Conservation (phyloP, 2,329 filamentous ascomycete species). For the Ophiocordyceps polyrhachis-furcata region DNA sequence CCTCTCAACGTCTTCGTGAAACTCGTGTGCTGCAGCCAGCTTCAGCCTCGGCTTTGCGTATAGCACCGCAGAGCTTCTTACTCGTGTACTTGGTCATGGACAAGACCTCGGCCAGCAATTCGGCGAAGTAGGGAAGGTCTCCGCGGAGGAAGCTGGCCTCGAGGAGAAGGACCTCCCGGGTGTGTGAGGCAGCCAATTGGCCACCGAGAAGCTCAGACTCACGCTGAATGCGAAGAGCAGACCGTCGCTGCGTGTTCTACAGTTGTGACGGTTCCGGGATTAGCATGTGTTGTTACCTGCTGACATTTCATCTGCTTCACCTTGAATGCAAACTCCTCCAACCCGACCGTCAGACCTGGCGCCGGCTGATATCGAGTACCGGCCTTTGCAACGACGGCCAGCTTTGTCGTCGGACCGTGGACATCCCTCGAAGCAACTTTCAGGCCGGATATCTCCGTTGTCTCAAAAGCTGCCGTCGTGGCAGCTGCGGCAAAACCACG, state of each 20-base stretch:
- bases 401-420: constrained; percentile 71
- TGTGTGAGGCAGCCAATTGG: constrained; percentile 73
- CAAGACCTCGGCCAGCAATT: constrained; percentile 84
- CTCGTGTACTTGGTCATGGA: constrained; percentile 71
- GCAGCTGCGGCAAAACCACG: constrained; percentile 41
- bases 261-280: constrained; percentile 16
- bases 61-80: constrained; percentile 21
- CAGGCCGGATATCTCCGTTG: constrained; percentile 67
- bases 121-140: constrained; percentile 93
- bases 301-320: constrained; percentile 21
- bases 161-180: constrained; percentile 80
- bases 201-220: constrained; percentile 91
- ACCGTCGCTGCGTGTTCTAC: constrained; percentile 72
- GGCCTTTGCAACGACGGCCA: constrained; percentile 84
- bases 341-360: constrained; percentile 73
- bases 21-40: constrained; percentile 52
- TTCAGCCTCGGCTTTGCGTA: constrained; percentile 3
- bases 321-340: constrained; percentile 97
- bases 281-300: constrained; percentile 20
- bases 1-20: constrained; percentile 69
- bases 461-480: constrained; percentile 67
- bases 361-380: constrained; percentile 83
- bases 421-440: constrained; percentile 87
- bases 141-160: constrained; percentile 89
- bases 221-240: constrained; percentile 79